Evolutionary conservation across 106 monocot species (phyloP).

Genomic region (Cymbidium sinense): DNA sequence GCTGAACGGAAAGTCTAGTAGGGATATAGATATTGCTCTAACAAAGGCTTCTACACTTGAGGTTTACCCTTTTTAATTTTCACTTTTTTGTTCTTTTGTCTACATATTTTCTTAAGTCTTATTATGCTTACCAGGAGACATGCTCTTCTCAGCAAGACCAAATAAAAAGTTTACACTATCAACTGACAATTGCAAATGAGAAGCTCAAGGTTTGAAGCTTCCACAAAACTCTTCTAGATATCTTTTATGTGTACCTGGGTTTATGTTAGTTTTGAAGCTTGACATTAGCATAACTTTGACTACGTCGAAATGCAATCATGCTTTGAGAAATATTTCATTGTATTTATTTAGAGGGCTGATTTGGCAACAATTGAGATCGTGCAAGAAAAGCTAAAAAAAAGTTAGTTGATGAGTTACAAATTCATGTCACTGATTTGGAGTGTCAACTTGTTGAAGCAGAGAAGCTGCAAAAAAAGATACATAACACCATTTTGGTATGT

Average conservation of each 20-base stretch:
- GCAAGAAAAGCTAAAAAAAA: slow-evolving; percentile 43
- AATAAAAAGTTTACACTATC: slow-evolving; percentile 40
- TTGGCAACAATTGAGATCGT: slow-evolving; percentile 40
- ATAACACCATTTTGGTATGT: slow-evolving; percentile 86
- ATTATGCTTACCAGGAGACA: slow-evolving; percentile 33
- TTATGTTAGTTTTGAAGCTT: neutral
- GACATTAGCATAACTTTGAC: neutral
- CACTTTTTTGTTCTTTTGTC: neutral
- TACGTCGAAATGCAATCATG: neutral
- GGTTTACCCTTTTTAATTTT: slow-evolving; percentile 15
- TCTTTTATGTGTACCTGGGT: neutral
- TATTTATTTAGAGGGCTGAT: slow-evolving; percentile 49
- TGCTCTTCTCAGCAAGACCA: slow-evolving; percentile 51
- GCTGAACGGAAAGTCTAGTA: slow-evolving; percentile 12
- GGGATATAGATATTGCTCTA: slow-evolving; percentile 15
- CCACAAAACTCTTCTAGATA: neutral
- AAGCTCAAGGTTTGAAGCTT: slow-evolving; percentile 55
- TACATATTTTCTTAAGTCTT: neutral
- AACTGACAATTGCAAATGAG: slow-evolving; percentile 51
- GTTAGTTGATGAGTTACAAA: slow-evolving; percentile 35
- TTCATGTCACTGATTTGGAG: slow-evolving; percentile 52
- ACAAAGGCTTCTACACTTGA: slow-evolving; percentile 36
- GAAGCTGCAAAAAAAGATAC: slow-evolving; percentile 66
- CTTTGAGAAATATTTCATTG: too few species aligned
- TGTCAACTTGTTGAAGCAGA: slow-evolving; percentile 58